These are phyloP conservation scores for Taxawa tesnikishii DNA, from an alignment of 2,329 filamentous ascomycete species.

Conservation along the genomic window DNA sequence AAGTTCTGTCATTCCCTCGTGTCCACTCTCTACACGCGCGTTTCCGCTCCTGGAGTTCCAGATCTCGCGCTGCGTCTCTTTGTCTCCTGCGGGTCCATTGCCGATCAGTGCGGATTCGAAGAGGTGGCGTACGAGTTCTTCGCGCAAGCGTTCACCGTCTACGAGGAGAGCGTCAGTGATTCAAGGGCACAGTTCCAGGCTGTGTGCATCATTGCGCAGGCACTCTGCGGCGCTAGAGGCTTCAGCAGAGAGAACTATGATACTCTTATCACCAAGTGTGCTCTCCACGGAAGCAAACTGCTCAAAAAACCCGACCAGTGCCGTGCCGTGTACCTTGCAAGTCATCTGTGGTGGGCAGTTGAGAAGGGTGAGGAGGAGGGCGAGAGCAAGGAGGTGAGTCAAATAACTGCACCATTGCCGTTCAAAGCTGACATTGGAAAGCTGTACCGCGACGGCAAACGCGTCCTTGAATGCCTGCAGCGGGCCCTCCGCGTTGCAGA, in stretches of 20 bases:
- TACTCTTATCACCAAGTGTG: conserved; percentile 94
- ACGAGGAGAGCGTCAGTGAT: conserved; percentile 92
- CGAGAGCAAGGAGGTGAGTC: conserved; percentile 15
- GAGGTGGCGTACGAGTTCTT: conserved; percentile 98
- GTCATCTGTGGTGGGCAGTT: conserved; percentile 95
- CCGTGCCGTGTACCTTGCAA: conserved; percentile 88
- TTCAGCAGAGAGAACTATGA: conserved; percentile 98
- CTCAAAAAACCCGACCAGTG: conserved; percentile 98
- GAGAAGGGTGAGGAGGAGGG: conserved; percentile 70
- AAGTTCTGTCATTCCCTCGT: conserved; percentile 90
- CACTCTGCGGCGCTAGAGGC: conserved; percentile 74
- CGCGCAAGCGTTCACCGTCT: conserved; percentile 94
- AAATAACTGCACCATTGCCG: too few species aligned
- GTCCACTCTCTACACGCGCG: conserved; percentile 75
- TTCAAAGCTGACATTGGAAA: conserved; percentile 23
- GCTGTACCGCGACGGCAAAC: conserved; percentile 95
- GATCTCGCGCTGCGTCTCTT: conserved; percentile 86
- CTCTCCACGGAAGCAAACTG: conserved; percentile 90
- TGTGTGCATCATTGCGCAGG: conserved; percentile 84
- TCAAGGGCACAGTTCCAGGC: conserved; percentile 96
- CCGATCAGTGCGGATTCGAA: conserved; percentile 82
- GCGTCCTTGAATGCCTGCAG: conserved; percentile 91
- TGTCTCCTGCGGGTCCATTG: conserved; percentile 81
- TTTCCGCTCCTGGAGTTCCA: conserved; percentile 58
- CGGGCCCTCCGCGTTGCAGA: conserved; percentile 91